Percentiles rank a stretch among this genome's conserved stretches.
phyloP scores from a whole-genome alignment of 805 yeast species.

The Yarrowia sp. region DNA sequence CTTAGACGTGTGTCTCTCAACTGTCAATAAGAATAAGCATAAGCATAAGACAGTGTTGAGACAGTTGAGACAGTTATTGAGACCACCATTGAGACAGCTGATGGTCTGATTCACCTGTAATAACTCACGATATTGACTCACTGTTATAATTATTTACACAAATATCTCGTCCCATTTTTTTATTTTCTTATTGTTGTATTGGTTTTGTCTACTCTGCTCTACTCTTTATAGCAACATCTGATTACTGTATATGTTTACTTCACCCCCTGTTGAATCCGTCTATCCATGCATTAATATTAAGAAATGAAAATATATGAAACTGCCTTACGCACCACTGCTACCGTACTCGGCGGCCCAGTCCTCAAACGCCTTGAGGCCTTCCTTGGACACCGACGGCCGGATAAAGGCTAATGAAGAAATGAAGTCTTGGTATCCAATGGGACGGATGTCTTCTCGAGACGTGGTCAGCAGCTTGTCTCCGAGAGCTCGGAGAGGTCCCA shows the following conservation, averaged over 20 bases:
- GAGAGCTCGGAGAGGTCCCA: slow-evolving; percentile 90
- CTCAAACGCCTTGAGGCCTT: slow-evolving; percentile 75
- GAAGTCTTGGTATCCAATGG: slow-evolving; percentile 73
- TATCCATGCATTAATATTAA: slow-evolving; percentile 25
- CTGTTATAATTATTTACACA: too few relatives aligned
- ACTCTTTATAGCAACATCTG: too few relatives aligned
- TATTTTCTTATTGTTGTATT: too few relatives aligned
- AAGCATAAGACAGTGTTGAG: too few relatives aligned
- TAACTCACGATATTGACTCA: too few relatives aligned
- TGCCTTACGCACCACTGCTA: slow-evolving; percentile 69
- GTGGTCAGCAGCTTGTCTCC: slow-evolving; percentile 77
- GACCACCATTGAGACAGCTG: too few relatives aligned
- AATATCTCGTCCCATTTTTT: too few relatives aligned
- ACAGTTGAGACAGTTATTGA: too few relatives aligned
- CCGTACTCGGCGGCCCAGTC: slow-evolving; percentile 88
- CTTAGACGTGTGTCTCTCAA: too few relatives aligned
- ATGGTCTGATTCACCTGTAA: too few relatives aligned
- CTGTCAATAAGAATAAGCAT: too few relatives aligned
- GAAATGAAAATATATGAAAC: slow-evolving; percentile 25
- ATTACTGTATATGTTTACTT: not conserved
- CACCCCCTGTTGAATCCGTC: not conserved
- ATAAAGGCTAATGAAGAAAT: slow-evolving; percentile 70
- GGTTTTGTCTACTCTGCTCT: too few relatives aligned
- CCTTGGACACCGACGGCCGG: slow-evolving; percentile 82
- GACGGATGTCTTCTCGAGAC: slow-evolving; percentile 72